phyloP scores from a whole-genome alignment of 257 asterid genomes.

The Echium plantagineum region DNA sequence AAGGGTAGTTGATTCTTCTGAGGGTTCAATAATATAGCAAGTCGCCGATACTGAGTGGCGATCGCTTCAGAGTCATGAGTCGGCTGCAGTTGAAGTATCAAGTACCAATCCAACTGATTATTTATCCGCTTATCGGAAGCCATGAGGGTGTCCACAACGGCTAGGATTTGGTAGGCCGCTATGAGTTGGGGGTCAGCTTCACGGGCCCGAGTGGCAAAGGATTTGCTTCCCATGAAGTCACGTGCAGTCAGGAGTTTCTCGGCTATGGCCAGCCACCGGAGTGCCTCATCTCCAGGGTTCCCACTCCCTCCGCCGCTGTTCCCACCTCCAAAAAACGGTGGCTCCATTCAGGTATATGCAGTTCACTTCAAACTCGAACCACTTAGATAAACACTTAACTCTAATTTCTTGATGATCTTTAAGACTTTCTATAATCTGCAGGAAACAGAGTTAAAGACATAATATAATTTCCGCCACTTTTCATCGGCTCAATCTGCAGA shows the following conservation, averaged over 20 bases:
- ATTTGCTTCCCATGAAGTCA: slow-evolving; percentile 70
- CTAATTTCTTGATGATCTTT: no score
- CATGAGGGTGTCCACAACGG: slow-evolving; percentile 75
- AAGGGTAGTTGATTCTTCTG: slow-evolving; percentile 58
- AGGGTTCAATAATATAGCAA: slow-evolving; percentile 56
- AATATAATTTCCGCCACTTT: no score
- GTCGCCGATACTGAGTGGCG: slow-evolving; percentile 53
- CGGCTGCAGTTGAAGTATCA: slow-evolving; percentile 62
- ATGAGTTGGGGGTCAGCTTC: slow-evolving; percentile 78
- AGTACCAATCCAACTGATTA: slow-evolving; percentile 62
- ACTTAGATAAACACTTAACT: no score
- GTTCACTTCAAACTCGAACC: no score
- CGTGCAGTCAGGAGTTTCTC: slow-evolving; percentile 80
- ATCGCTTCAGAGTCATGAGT: slow-evolving; percentile 48
- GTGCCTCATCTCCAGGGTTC: slow-evolving; percentile 56
- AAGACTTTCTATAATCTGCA: no score
- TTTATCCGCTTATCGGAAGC: slow-evolving; percentile 77
- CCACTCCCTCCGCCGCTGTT: slow-evolving; percentile 16
- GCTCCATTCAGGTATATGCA: slow-evolving; percentile 39
- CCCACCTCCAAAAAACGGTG: slow-evolving; percentile 61
- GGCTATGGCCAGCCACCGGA: slow-evolving; percentile 71
- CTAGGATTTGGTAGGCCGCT: slow-evolving; percentile 73
- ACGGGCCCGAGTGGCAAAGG: slow-evolving; percentile 85
- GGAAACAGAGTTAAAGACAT: no score
- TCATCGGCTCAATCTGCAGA: no score